phyloP scores from a whole-genome alignment of 1,139 yeast species.

The Taphrina betulina region DNA sequence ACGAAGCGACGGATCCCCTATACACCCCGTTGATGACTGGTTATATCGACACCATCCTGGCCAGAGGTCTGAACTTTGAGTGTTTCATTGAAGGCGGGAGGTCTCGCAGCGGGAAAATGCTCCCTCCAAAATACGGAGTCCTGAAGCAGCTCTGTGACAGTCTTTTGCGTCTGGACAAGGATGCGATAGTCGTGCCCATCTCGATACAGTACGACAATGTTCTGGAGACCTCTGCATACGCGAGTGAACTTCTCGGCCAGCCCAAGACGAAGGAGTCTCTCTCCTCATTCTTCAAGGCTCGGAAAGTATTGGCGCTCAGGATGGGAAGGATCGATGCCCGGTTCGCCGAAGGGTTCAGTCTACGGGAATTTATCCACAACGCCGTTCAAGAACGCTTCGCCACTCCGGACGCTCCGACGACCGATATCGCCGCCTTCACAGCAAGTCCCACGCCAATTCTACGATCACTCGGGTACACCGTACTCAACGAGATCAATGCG shows the following conservation, averaged over 20 bases:
- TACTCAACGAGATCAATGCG: slow-evolving; percentile 47
- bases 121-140: slow-evolving; percentile 65
- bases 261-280: slow-evolving; percentile 53
- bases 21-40: slow-evolving; percentile 57
- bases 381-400: slow-evolving; percentile 41
- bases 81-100: slow-evolving; percentile 69
- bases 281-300: slow-evolving; percentile 45
- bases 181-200: slow-evolving; percentile 56
- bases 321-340: slow-evolving; percentile 50
- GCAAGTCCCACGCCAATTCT: slow-evolving; percentile 42
- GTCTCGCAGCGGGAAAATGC: slow-evolving; percentile 63
- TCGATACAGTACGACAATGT: slow-evolving; percentile 65
- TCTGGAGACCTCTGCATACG: slow-evolving; percentile 65
- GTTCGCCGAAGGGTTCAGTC: slow-evolving; percentile 49
- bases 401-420: slow-evolving; percentile 31
- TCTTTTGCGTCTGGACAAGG: slow-evolving; percentile 49
- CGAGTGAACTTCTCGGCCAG: slow-evolving; percentile 59
- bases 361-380: slow-evolving; percentile 42
- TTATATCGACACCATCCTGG: slow-evolving; percentile 54
- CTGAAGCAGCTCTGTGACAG: slow-evolving; percentile 50
- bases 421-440: slow-evolving; percentile 30
- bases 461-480: slow-evolving; percentile 48
- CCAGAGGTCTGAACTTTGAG: slow-evolving; percentile 57
- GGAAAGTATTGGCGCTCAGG: slow-evolving; percentile 44
- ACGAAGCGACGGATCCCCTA: slow-evolving; percentile 50